Conservation (phyloP, 441 rosid species). For the Arabidopsis lyrata region DNA sequence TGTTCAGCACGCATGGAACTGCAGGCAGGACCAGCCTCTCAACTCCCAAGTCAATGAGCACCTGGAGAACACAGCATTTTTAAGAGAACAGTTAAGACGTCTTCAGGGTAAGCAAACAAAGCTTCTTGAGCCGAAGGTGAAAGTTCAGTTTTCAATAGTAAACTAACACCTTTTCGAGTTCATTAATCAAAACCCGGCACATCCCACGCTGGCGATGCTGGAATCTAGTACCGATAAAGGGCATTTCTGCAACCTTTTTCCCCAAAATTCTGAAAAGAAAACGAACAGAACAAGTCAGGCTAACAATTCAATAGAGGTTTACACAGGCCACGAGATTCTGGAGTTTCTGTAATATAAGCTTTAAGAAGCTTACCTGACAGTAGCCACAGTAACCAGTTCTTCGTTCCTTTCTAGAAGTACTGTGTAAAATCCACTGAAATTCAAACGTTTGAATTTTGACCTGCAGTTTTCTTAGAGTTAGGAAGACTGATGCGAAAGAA, state of each 20-base stretch:
- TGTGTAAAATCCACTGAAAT: slow-evolving; percentile 86
- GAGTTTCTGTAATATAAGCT: slow-evolving; percentile 17
- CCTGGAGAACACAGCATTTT: slow-evolving; percentile 52
- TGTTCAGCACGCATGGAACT: slow-evolving; percentile 62
- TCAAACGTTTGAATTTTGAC: slow-evolving; percentile 69
- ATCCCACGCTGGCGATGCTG: slow-evolving; percentile 72
- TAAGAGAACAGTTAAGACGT: slow-evolving; percentile 9
- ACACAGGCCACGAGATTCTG: slow-evolving; percentile 8
- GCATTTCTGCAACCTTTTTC: slow-evolving; percentile 81
- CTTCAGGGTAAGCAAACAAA: slow-evolving; percentile 9
- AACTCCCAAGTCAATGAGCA: slow-evolving; percentile 75
- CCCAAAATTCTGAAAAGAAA: slow-evolving; percentile 61
- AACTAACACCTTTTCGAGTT: slow-evolving; percentile 70
- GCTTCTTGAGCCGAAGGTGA: slow-evolving; percentile 26
- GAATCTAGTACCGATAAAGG: slow-evolving; percentile 83
- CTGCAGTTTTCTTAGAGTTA: slow-evolving; percentile 46
- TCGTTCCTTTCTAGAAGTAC: slow-evolving; percentile 74
- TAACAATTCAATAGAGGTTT: slow-evolving; percentile 15
- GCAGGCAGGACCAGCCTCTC: slow-evolving; percentile 82
- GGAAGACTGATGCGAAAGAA: slow-evolving; percentile 17
- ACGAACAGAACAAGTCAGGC: slow-evolving; percentile 30
- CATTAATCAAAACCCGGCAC: slow-evolving; percentile 76
- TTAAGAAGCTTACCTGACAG: slow-evolving; percentile 61
- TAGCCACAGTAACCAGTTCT: slow-evolving; percentile 73
- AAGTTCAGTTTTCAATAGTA: slow-evolving; percentile 23